Evolutionary conservation across 257 asterid species (phyloP).

Genomic region (Capsicum rhomboideum): DNA sequence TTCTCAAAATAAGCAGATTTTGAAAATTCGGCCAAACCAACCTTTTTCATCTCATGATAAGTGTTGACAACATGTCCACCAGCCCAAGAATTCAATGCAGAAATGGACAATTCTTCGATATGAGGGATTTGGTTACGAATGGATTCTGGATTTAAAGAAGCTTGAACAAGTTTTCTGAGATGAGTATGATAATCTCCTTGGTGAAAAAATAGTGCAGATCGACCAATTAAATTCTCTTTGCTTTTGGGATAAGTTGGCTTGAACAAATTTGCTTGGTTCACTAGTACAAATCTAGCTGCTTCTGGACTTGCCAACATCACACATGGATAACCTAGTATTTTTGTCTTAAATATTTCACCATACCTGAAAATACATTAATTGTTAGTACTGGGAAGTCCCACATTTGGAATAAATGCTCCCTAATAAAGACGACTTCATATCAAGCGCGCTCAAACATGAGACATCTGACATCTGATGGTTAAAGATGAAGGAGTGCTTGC

Average conservation of each 20-base stretch:
- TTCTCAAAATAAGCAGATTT: background rate
- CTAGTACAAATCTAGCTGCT: constrained; percentile 76
- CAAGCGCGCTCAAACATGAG: background rate
- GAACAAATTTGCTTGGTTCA: constrained; percentile 56
- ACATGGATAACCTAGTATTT: constrained; percentile 69
- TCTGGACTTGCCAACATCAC: constrained; percentile 90
- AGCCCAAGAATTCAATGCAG: constrained; percentile 52
- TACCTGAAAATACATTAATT: constrained; percentile 24
- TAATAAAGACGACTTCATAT: background rate
- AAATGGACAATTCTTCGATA: constrained; percentile 29
- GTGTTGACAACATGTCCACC: constrained; percentile 42
- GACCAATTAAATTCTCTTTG: constrained; percentile 70
- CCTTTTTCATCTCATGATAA: constrained; percentile 67
- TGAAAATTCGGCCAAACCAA: background rate
- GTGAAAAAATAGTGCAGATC: constrained; percentile 76
- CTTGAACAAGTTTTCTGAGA: constrained; percentile 59
- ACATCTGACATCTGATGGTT: too few species aligned
- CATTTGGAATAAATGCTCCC: background rate
- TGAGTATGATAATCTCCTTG: constrained; percentile 65
- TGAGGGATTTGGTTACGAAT: constrained; percentile 39
- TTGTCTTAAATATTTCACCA: constrained; percentile 84
- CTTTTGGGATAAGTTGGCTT: constrained; percentile 87
- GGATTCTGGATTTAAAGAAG: constrained; percentile 43
- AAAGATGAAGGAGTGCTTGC: too few species aligned
- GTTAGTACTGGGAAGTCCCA: background rate